phyloP scores from a whole-genome alignment of 1,284 basidiomycete species.

The Singerocomus rubriflavus region DNA sequence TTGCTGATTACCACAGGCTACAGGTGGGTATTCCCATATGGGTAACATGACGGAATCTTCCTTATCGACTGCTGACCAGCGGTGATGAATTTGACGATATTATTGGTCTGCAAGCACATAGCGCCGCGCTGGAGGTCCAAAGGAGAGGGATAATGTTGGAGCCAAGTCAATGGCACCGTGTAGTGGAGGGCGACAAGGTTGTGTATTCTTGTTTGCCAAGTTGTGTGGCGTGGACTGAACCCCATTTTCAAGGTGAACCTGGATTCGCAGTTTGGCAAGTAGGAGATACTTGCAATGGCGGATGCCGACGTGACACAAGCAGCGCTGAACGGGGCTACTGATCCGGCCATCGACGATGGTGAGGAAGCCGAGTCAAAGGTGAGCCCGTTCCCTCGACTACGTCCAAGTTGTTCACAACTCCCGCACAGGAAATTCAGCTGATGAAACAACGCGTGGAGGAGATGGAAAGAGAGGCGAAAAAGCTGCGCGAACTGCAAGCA shows the following conservation, averaged over 20 bases:
- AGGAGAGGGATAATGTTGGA: not conserved
- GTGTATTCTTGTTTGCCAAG: slow-evolving; percentile 30
- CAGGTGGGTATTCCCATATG: slow-evolving; percentile 2
- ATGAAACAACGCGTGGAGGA: slow-evolving; percentile 94
- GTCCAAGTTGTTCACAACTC: slow-evolving; percentile 6
- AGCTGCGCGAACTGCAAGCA: slow-evolving; percentile 87
- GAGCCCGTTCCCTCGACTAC: slow-evolving; percentile 4
- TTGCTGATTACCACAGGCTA: slow-evolving; percentile 4
- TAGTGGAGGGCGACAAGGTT: too few species aligned
- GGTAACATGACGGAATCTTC: not conserved
- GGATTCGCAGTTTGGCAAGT: slow-evolving; percentile 12
- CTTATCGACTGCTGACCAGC: slow-evolving; percentile 9
- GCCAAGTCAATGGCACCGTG: too few species aligned
- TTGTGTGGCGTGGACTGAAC: slow-evolving; percentile 19
- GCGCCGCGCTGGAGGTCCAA: not conserved
- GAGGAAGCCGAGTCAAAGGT: slow-evolving; percentile 62
- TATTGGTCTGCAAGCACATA: not conserved
- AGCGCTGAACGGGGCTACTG: slow-evolving; percentile 33
- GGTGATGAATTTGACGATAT: not conserved
- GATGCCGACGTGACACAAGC: slow-evolving; percentile 38
- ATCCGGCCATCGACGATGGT: slow-evolving; percentile 48
- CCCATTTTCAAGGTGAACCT: slow-evolving; percentile 23
- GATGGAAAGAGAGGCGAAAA: slow-evolving; percentile 90
- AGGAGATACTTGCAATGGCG: slow-evolving; percentile 27
- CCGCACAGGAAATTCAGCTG: slow-evolving; percentile 65